These are phyloP conservation scores for Carex cristatella DNA, from an alignment of 176 grass and related monocot genomes.

Conservation along the genomic window DNA sequence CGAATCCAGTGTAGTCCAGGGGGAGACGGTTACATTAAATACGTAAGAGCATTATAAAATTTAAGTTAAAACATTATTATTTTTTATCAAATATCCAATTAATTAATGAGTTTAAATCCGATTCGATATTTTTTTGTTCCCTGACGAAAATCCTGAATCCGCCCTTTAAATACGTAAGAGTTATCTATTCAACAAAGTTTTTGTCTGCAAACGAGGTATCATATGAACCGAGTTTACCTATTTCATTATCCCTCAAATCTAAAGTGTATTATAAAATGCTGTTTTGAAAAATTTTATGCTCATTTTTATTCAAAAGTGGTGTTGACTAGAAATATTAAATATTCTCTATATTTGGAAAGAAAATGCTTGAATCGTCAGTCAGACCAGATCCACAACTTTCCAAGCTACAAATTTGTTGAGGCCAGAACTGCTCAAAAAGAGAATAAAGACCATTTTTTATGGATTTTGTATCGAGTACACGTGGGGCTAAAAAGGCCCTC, in stretches of 20 bases:
- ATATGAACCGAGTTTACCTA: neutral
- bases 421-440: neutral
- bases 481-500: neutral
- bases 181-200: no score
- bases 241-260: neutral
- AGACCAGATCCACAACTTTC: constrained; percentile 1
- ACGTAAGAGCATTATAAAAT: no score
- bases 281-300: neutral
- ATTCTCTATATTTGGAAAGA: neutral
- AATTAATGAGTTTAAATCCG: no score
- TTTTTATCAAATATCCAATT: no score
- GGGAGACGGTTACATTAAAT: no score
- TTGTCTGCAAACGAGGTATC: no score
- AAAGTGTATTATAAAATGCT: neutral
- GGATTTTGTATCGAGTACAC: neutral
- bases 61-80: no score
- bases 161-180: no score
- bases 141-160: no score
- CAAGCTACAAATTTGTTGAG: neutral
- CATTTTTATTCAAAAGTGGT: neutral
- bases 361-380: neutral
- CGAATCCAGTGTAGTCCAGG: no score
- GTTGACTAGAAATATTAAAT: neutral
- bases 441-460: neutral
- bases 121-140: no score